Conservation (phyloP, 495 filamentous ascomycete genomes). For the Platismatia glauca region DNA sequence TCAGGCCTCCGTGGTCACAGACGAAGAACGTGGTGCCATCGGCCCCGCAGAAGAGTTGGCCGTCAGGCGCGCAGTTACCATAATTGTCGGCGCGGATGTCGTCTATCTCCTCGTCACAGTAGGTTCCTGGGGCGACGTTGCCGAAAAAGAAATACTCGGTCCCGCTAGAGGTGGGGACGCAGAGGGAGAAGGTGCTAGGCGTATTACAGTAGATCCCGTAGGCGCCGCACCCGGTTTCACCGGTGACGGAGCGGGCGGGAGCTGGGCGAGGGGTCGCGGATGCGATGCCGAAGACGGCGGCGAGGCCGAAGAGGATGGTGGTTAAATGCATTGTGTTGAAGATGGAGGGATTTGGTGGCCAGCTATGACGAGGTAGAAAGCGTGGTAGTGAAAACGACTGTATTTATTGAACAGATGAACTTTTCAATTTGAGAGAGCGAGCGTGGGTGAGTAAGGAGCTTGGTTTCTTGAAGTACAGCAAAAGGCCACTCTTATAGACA, state of each 20-base stretch:
- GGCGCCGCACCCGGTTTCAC: neutral
- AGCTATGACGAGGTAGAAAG: too few species aligned
- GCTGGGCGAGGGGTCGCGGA: neutral
- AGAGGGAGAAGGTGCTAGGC: constrained; percentile 23
- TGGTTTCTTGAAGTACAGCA: neutral
- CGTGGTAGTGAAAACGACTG: neutral
- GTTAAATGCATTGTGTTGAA: neutral
- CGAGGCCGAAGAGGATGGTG: neutral
- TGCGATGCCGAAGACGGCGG: neutral
- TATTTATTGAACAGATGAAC: neutral
- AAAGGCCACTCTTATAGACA: neutral
- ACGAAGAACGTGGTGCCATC: neutral
- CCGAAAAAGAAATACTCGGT: neutral
- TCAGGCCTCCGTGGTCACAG: constrained; percentile 7
- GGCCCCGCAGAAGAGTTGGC: neutral
- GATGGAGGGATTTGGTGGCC: neutral
- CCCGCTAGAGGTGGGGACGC: constrained; percentile 21
- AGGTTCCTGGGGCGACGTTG: neutral
- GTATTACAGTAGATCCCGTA: neutral
- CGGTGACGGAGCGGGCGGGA: neutral
- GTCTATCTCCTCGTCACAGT: neutral
- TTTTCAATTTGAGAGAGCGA: neutral
- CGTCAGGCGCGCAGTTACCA: constrained; percentile 1
- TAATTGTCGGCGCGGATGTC: constrained; percentile 3
- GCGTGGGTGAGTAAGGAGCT: neutral